Evolutionary conservation across 225 moss, liverwort and hornwort genomes (phyloP).

Genomic region (Straminergon stramineum): DNA sequence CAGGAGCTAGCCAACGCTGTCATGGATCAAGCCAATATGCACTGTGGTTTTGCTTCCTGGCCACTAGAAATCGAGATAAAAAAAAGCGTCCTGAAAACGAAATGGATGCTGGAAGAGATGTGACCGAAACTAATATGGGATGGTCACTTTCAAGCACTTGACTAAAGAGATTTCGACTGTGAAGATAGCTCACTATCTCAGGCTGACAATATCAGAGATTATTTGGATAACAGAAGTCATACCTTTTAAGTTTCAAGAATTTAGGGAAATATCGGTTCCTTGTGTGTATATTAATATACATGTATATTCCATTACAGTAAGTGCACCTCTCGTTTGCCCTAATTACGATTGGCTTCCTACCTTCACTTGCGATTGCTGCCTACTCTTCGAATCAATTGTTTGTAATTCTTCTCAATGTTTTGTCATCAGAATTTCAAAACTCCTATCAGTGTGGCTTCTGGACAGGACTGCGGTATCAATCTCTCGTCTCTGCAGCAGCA

Average conservation of each 20-base stretch:
- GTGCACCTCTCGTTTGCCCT: background rate
- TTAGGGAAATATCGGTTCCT: background rate
- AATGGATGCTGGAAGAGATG: background rate
- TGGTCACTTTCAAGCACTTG: background rate
- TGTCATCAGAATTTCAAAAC: background rate
- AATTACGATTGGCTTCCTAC: background rate
- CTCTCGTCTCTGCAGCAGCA: background rate
- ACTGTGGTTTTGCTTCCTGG: background rate
- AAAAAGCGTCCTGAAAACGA: background rate
- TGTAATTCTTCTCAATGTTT: background rate
- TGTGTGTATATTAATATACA: background rate
- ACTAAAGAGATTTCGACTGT: background rate
- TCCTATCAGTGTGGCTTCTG: background rate
- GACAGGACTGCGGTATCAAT: background rate
- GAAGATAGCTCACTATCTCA: background rate
- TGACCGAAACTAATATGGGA: background rate
- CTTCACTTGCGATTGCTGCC: background rate
- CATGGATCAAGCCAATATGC: background rate
- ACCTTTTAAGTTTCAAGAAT: background rate
- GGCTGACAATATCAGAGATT: background rate
- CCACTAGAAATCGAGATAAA: background rate
- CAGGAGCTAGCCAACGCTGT: slow-evolving; percentile 7
- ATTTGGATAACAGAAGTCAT: background rate
- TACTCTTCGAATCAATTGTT: background rate
- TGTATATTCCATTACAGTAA: background rate